A percentile compares a stretch with the other conserved stretches of the same genome.
Evolutionary conservation across 1,284 basidiomycete genomes (phyloP).

Genomic region (Mycena sp.): DNA sequence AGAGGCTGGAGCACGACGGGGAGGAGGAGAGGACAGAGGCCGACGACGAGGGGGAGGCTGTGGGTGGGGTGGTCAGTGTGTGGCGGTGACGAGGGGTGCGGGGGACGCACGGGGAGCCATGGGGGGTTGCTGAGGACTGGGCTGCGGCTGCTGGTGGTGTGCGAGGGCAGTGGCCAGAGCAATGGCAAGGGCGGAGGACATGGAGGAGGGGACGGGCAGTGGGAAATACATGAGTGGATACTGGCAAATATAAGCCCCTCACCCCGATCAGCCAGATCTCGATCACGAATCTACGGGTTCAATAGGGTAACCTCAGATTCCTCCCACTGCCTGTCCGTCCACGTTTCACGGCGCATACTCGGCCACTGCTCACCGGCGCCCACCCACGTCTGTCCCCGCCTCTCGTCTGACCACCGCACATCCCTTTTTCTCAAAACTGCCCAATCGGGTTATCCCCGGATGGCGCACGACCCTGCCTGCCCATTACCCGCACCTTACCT

Average conservation of each 20-base stretch:
- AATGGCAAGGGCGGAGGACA: constrained; percentile 11
- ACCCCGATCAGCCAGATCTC: neutral
- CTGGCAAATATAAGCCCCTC: neutral
- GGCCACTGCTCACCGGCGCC: too few relatives aligned
- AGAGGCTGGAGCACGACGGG: constrained; percentile 23
- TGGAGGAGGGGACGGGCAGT: neutral
- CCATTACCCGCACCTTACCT: neutral
- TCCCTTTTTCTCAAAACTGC: too few relatives aligned
- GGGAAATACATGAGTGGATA: neutral
- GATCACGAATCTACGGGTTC: neutral
- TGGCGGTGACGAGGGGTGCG: too few relatives aligned
- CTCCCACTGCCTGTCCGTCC: neutral
- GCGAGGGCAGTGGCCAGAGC: neutral
- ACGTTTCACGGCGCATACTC: too few relatives aligned
- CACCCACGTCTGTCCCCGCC: too few relatives aligned
- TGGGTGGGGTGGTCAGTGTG: neutral
- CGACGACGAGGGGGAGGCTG: constrained; percentile 13
- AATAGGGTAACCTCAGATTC: neutral
- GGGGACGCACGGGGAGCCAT: neutral
- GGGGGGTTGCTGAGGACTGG: neutral
- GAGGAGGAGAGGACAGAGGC: constrained; percentile 27
- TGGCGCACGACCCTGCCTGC: constrained; percentile 1
- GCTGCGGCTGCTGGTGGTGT: neutral
- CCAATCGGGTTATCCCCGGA: too few relatives aligned
- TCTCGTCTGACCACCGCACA: neutral